These are phyloP conservation scores for Volvox reticuliferus DNA, from an alignment of 139 green algal species.

Conservation along the genomic window DNA sequence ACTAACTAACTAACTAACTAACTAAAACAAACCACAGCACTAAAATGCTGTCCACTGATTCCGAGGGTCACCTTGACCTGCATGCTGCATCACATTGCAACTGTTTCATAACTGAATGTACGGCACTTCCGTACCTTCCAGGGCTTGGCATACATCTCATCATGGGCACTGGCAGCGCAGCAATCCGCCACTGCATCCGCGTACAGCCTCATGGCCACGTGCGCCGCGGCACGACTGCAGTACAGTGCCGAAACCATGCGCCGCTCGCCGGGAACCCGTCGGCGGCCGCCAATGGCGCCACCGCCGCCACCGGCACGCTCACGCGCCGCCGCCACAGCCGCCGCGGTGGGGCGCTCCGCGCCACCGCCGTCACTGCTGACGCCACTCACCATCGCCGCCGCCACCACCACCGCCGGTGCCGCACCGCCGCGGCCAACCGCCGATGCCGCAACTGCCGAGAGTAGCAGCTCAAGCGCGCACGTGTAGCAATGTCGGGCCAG, in stretches of 20 bases:
- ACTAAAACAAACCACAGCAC: too few relatives aligned
- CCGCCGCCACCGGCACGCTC: background rate
- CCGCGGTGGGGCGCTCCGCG: background rate
- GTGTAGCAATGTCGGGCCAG: conserved; percentile 61
- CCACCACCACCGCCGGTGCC: too few relatives aligned
- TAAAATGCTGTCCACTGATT: too few relatives aligned
- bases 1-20: too few relatives aligned
- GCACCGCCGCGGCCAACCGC: too few relatives aligned
- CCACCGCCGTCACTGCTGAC: background rate
- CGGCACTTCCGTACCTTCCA: conserved; percentile 39
- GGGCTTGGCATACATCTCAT: conserved; percentile 60
- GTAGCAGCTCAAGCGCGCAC: conserved; percentile 47
- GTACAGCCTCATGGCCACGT: conserved; percentile 55
- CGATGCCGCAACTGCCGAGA: background rate
- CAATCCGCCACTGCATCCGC: conserved; percentile 73
- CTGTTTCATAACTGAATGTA: too few relatives aligned
- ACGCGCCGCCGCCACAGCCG: conserved; percentile 5
- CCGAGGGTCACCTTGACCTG: too few relatives aligned
- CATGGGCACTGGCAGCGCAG: conserved; percentile 58
- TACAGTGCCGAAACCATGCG: conserved; percentile 49
- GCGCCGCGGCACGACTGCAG: conserved; percentile 70
- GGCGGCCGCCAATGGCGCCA: background rate
- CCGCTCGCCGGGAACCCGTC: background rate
- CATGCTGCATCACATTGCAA: too few relatives aligned
- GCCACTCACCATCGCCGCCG: background rate